A percentile compares a stretch with the other conserved stretches of the same genome.
phyloP scores from a whole-genome alignment of 352 stramenopile species.

The Globisporangium barbulae region DNA sequence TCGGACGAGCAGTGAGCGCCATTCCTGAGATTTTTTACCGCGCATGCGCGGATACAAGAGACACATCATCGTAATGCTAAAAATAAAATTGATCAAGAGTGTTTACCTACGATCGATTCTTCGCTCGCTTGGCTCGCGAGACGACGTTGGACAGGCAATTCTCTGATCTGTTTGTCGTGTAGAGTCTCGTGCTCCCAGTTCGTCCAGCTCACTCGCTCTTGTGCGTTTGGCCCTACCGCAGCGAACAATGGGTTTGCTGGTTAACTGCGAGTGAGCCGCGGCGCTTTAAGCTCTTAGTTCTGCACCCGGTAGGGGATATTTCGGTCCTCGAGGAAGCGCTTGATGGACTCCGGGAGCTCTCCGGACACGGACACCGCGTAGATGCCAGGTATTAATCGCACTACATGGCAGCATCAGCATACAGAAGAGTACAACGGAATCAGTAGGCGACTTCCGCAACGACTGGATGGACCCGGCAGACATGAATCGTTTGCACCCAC shows the following conservation, averaged over 20 bases:
- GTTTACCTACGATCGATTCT: slow-evolving; percentile 2
- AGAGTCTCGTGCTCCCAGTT: no score
- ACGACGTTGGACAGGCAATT: background rate
- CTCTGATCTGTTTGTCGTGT: background rate
- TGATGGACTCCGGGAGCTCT: slow-evolving; percentile 85
- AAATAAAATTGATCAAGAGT: background rate
- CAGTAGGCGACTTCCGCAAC: background rate
- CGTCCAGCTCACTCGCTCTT: background rate
- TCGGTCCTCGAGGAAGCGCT: slow-evolving; percentile 82
- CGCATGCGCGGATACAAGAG: background rate
- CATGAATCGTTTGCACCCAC: slow-evolving; percentile 26
- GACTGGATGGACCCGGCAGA: background rate
- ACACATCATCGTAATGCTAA: background rate
- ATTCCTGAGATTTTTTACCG: background rate
- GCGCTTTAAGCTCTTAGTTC: slow-evolving; percentile 26
- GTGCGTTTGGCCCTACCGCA: background rate
- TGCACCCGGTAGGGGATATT: slow-evolving; percentile 86
- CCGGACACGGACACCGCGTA: slow-evolving; percentile 87
- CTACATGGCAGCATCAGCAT: slow-evolving; percentile 21
- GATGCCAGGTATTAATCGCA: slow-evolving; percentile 77
- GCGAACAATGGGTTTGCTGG: background rate
- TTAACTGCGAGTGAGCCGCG: background rate
- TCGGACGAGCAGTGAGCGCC: background rate
- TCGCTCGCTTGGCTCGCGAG: background rate
- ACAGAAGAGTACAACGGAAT: background rate